Percentiles rank a stretch among this genome's conserved stretches.
phyloP scores from a whole-genome alignment of 2,329 filamentous ascomycete genomes.

The Fusarium domesticum region DNA sequence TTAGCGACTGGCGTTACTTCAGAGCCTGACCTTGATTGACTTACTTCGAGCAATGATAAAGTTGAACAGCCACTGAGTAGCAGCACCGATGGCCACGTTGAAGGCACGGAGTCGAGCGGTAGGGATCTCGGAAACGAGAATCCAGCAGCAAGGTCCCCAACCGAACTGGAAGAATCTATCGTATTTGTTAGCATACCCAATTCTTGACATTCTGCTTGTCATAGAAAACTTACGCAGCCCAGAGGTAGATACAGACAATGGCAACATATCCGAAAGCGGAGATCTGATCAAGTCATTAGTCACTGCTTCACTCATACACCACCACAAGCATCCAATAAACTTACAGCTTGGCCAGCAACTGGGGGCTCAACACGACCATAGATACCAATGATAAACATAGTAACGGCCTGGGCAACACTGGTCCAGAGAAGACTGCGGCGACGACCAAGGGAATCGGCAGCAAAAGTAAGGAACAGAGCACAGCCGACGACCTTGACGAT shows the following conservation, averaged over 20 bases:
- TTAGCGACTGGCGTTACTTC: constrained; percentile 5
- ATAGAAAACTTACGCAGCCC: constrained; percentile 47
- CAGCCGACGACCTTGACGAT: constrained; percentile 67
- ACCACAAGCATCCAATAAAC: constrained; percentile 5
- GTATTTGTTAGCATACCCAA: constrained; percentile 15
- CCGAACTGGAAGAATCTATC: constrained; percentile 61
- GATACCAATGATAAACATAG: constrained; percentile 70
- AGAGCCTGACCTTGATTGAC: constrained; percentile 5
- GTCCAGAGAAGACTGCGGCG: constrained; percentile 61
- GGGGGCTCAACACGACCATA: constrained; percentile 64
- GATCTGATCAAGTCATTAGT: constrained; percentile 36
- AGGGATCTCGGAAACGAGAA: constrained; percentile 67
- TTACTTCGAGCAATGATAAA: constrained; percentile 63
- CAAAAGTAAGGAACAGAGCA: constrained; percentile 62
- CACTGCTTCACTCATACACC: not conserved
- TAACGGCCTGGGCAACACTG: constrained; percentile 56
- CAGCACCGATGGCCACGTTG: constrained; percentile 66
- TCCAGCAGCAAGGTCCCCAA: constrained; percentile 72
- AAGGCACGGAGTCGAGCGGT: constrained; percentile 62
- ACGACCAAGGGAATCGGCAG: constrained; percentile 67
- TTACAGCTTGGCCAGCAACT: constrained; percentile 44
- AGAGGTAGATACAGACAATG: constrained; percentile 69
- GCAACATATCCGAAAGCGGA: constrained; percentile 67
- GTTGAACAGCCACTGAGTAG: constrained; percentile 72
- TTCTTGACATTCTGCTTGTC: not conserved